phyloP scores from a whole-genome alignment of 768 basidiomycete species.

The Boletus insuetus region DNA sequence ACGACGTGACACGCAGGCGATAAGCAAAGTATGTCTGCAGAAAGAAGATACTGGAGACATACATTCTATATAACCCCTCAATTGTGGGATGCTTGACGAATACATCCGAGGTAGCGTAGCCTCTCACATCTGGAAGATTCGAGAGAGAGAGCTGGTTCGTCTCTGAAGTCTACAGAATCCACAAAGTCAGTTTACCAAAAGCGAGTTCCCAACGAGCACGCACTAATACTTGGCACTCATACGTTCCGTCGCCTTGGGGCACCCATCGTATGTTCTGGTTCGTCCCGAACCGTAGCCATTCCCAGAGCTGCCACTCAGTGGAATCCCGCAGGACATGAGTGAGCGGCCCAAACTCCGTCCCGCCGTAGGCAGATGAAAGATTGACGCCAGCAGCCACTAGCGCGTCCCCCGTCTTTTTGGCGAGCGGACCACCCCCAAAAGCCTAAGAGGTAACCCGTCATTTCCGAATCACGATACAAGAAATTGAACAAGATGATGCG shows the following conservation, averaged over 20 bases:
- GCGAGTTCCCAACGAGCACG: neutral
- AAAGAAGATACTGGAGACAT: neutral
- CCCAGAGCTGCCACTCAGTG: constrained; percentile 32
- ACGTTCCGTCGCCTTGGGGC: constrained; percentile 36
- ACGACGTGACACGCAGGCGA: neutral
- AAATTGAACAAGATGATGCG: neutral
- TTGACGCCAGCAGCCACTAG: constrained; percentile 36
- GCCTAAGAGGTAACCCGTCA: constrained; percentile 13
- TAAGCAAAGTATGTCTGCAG: too few relatives aligned
- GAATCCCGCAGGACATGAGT: constrained; percentile 7
- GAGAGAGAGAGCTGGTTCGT: neutral
- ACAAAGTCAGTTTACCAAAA: neutral
- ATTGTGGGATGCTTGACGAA: neutral
- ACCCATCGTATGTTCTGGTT: constrained; percentile 32
- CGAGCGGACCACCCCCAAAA: constrained; percentile 37
- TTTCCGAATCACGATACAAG: neutral
- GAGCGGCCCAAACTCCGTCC: constrained; percentile 34
- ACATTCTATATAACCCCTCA: neutral
- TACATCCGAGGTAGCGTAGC: neutral
- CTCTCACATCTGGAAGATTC: neutral
- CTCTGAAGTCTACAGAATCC: neutral
- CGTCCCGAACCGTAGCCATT: constrained; percentile 30
- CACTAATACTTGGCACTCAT: constrained; percentile 40
- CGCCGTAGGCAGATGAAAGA: constrained; percentile 35
- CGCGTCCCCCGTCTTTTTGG: constrained; percentile 35